Evolutionary conservation across 306 rosid species (phyloP).

Genomic region (Begonia loranthoides): DNA sequence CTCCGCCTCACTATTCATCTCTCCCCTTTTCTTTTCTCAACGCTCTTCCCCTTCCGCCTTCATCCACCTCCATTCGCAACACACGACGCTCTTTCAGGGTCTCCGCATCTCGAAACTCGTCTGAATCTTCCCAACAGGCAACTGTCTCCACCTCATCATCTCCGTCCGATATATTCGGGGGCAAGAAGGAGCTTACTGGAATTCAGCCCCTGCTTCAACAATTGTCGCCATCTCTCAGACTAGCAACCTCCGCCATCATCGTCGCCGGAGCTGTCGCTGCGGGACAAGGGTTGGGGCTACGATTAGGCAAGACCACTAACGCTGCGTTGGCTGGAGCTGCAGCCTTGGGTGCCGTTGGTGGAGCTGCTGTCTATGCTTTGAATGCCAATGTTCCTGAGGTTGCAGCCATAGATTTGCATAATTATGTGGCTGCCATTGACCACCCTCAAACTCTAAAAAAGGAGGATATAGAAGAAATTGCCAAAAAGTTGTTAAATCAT

Average conservation of each 20-base stretch:
- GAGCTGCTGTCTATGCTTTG: slow-evolving; percentile 57
- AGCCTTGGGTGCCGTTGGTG: slow-evolving; percentile 68
- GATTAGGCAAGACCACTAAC: slow-evolving; percentile 38
- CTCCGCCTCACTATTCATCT: slow-evolving; percentile 20
- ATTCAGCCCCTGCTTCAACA: slow-evolving; percentile 53
- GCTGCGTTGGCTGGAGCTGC: slow-evolving; percentile 76
- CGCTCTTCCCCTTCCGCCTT: slow-evolving; percentile 24
- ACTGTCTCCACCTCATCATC: slow-evolving; percentile 14
- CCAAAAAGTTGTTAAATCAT: slow-evolving; percentile 34
- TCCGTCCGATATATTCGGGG: slow-evolving; percentile 22
- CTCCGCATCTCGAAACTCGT: slow-evolving; percentile 44
- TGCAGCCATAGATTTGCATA: slow-evolving; percentile 73
- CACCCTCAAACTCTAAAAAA: slow-evolving; percentile 57
- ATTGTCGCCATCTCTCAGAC: slow-evolving; percentile 50
- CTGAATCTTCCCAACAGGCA: slow-evolving; percentile 17
- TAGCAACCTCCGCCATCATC: slow-evolving; percentile 61
- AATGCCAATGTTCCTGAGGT: slow-evolving; percentile 72
- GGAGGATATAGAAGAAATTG: slow-evolving; percentile 77
- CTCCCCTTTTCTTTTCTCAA: slow-evolving; percentile 27
- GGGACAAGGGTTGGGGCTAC: slow-evolving; percentile 67
- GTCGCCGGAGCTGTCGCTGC: slow-evolving; percentile 75
- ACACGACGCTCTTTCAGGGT: slow-evolving; percentile 57
- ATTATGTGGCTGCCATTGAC: slow-evolving; percentile 55
- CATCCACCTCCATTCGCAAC: slow-evolving; percentile 9
- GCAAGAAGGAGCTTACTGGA: slow-evolving; percentile 58